These are phyloP conservation scores for Colletotrichum brevisporum DNA, from an alignment of 2,329 filamentous ascomycete species.

Conservation along the genomic window DNA sequence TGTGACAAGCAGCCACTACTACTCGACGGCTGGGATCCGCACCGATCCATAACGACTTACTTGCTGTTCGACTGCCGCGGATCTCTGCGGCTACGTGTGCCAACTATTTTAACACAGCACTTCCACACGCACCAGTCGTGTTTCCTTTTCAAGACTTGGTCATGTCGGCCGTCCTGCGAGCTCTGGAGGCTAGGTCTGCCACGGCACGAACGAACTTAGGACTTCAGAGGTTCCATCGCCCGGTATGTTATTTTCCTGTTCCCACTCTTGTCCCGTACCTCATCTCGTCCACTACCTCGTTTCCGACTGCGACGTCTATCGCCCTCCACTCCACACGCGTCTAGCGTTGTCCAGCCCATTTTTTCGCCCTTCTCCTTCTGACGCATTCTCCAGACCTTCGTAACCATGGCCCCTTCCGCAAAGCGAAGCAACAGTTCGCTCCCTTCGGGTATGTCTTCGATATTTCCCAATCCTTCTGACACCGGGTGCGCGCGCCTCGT, in stretches of 20 bases:
- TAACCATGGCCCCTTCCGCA: conserved; percentile 66
- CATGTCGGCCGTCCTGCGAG: conserved; percentile 42
- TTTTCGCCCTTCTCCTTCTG: conserved; percentile 19
- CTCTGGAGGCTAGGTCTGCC: conserved; percentile 42
- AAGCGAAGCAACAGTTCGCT: conserved; percentile 72
- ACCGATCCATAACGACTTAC: conserved; percentile 34
- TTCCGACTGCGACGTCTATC: background rate
- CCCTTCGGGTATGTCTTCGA: conserved; percentile 58
- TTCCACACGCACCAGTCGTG: conserved; percentile 26
- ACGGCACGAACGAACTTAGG: conserved; percentile 29
- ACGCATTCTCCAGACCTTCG: conserved; percentile 35
- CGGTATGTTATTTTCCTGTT: conserved; percentile 15
- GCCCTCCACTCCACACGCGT: background rate
- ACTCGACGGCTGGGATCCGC: conserved; percentile 26
- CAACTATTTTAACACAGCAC: conserved; percentile 34
- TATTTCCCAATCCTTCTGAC: background rate
- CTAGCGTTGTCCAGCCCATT: background rate
- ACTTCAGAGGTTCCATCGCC: conserved; percentile 25
- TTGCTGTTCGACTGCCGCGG: conserved; percentile 33
- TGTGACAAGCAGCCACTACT: conserved; percentile 39
- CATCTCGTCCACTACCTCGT: conserved; percentile 1
- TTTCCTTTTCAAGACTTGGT: conserved; percentile 28
- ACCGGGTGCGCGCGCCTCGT: background rate
- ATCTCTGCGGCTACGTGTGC: conserved; percentile 40
- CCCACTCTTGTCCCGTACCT: background rate